Evolutionary conservation across 192 early-diverging fungal species (phyloP), one percentile per base, ranked within the genome.

Genomic region (Gigaspora rosea): DNA sequence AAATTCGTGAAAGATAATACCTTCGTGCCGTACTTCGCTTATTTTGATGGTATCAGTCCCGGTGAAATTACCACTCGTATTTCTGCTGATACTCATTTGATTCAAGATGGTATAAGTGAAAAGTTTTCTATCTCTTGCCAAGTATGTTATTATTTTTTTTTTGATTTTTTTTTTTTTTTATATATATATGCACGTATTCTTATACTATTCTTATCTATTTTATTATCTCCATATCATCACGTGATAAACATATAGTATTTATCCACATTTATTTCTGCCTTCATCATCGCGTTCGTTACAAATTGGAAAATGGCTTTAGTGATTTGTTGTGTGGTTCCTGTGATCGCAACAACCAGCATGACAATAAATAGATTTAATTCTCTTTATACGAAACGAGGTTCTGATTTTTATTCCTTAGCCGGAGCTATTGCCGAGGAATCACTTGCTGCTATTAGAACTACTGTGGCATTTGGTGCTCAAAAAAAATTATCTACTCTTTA

Each of bases 31-130:
- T 96, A 70, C 84, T 98, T 72, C 86, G 94, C 91, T 46, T 98
- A 94, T 91, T 96, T 96, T 78, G 96, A 98, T 73, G 85, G 84
- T 18, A 86, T 83, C 51, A 88, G 89, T 61, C 90, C 94, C 51
- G 92, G 94, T 66, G 83, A 84, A 62, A 86, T 98, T 48, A 93
- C 94, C 8, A 95, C 95, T 33, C 92, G 95, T 32, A 90, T 98
- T 48, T 92, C 95, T 67, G 87, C 91, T 50, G 95, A 98, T 66
- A 96, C 95, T 27, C 91, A 92, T 51, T 73, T 96, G 80, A 90
- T 98, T 57, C 94, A 98, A 83, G 95, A 96, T 69, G 95, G 94
- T 50, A 92, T 95, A 33, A 87, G 87, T 16, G 95, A 95, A 63
- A 98, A 96, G 78, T 86, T 93, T 46, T 87, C 7, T 48, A 32